phyloP scores from a whole-genome alignment of 345 rosid species.

The Aethionema arabicum region DNA sequence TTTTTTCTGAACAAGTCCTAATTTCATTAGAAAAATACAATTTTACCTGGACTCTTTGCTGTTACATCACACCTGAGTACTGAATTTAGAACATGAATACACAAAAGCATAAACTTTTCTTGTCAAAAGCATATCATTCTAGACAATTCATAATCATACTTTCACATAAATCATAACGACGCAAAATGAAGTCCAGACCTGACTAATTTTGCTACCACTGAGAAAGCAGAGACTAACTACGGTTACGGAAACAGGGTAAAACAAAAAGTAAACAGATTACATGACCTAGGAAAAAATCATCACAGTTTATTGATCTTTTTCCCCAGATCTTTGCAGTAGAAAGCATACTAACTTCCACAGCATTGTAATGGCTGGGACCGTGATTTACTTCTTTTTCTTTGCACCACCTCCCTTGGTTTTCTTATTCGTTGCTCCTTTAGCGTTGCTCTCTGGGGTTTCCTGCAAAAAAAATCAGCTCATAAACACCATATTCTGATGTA shows the following conservation, averaged over 20 bases:
- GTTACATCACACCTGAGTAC: constrained; percentile 14
- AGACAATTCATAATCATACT: constrained; percentile 18
- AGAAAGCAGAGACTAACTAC: constrained; percentile 16
- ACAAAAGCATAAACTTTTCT: constrained; percentile 12
- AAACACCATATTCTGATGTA: constrained; percentile 6
- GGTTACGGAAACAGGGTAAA: constrained; percentile 1
- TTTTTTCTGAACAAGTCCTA: constrained; percentile 4
- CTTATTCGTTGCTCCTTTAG: constrained; percentile 53
- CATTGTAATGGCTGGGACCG: constrained; percentile 8
- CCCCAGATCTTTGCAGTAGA: constrained; percentile 14
- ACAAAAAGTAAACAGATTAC: constrained; percentile 19
- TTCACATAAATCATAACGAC: constrained; percentile 15
- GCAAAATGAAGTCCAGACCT: constrained; percentile 19
- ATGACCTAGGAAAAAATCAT: constrained; percentile 13
- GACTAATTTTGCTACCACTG: constrained; percentile 9
- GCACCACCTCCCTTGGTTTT: constrained; percentile 65
- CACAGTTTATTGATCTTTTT: constrained; percentile 16
- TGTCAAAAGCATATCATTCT: constrained; percentile 1
- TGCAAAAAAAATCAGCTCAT: constrained; percentile 31
- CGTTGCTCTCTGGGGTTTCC: constrained; percentile 48
- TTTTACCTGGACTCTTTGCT: constrained; percentile 2
- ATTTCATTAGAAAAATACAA: constrained; percentile 8
- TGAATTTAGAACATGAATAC: neutral
- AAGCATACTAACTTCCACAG: constrained; percentile 23
- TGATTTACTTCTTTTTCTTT: constrained; percentile 56